Base-by-base conservation (phyloP, 2,329 filamentous ascomycete species). In the Zalaria obscura region DNA sequence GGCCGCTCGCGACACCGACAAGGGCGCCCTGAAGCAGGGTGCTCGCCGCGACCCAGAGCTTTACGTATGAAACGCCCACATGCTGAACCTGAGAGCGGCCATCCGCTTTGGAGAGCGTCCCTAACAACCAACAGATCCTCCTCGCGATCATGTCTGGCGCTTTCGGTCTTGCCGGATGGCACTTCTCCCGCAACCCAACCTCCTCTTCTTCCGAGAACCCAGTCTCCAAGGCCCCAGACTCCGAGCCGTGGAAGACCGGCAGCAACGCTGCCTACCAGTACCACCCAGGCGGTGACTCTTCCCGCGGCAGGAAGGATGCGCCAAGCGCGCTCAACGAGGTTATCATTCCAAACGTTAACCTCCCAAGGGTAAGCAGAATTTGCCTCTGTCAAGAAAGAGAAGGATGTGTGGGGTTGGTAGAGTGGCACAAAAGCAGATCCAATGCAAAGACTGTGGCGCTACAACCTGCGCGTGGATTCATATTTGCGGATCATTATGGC, bases 321-420 rank as follows among this genome's bases (percentile, higher is more conserved):
- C 91, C 91, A 51, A 93, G 85, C 64, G 91, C 91, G 49, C 69
- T 98, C 67, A 94, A 98, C 74, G 83, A 83, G 50, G 88, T 95
- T 54, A 80, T 98, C 60, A 73, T 98, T 42, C 91, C 91, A 57
- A 82, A 93, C 59, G 88, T 98, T 59, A 91, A 81, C 58, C 72
- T 96, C 53, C 88, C 91, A 59, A 87, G 82, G 80, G 83, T 87
- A 70, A 49, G 72, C 60, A 55, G 1, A 3, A 18, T 18, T 18
- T 18, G 18, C 18, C 18, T 18, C 18, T 18, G 25, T 37, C 38
- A 40, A 40, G 33, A 45, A 33, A 39, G 26, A 27, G 27, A 27
- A 4, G 25, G n/a, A 27, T 37, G 18, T 18, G 18, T 18, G 18
- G 18, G 18, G 18, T 18, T 18, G 18, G 18, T 18, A 18, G 18